A percentile compares a stretch with the other conserved stretches of the same genome.
Evolutionary conservation across 73 alveolate genomes (phyloP).

Genomic region (Symbiodinium natans): DNA sequence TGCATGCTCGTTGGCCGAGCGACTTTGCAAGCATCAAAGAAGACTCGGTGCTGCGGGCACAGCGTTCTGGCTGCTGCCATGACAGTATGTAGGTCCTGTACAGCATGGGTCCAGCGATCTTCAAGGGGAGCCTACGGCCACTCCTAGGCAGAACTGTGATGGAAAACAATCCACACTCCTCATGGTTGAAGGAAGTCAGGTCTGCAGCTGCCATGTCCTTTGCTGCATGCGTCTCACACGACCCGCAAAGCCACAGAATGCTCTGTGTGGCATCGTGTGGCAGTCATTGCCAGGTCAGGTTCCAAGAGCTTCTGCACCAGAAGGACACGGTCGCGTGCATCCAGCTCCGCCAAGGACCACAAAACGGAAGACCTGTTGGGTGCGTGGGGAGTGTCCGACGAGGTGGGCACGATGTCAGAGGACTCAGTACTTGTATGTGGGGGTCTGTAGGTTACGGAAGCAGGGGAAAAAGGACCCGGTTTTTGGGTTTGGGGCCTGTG

Average conservation of each 20-base stretch:
- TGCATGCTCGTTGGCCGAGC: background rate
- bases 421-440: too few relatives aligned
- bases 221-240: background rate
- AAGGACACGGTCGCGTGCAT: slow-evolving; percentile 45
- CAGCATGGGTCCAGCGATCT: background rate
- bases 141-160: too few relatives aligned
- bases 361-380: slow-evolving; percentile 27
- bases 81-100: slow-evolving; percentile 36
- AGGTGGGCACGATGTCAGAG: too few relatives aligned
- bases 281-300: background rate
- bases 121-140: background rate
- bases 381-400: too few relatives aligned
- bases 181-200: slow-evolving; percentile 53
- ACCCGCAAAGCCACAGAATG: too few relatives aligned
- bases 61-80: slow-evolving; percentile 58
- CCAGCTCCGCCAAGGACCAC: slow-evolving; percentile 79
- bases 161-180: background rate
- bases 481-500: too few relatives aligned
- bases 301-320: slow-evolving; percentile 84
- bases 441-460: too few relatives aligned
- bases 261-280: background rate
- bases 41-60: slow-evolving; percentile 50
- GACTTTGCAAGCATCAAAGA: slow-evolving; percentile 42
- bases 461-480: too few relatives aligned
- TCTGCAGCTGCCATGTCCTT: slow-evolving; percentile 92